Percentiles rank a stretch among this genome's conserved stretches.
phyloP scores from a whole-genome alignment of 345 rosid genomes.

The Luvunga scandens region DNA sequence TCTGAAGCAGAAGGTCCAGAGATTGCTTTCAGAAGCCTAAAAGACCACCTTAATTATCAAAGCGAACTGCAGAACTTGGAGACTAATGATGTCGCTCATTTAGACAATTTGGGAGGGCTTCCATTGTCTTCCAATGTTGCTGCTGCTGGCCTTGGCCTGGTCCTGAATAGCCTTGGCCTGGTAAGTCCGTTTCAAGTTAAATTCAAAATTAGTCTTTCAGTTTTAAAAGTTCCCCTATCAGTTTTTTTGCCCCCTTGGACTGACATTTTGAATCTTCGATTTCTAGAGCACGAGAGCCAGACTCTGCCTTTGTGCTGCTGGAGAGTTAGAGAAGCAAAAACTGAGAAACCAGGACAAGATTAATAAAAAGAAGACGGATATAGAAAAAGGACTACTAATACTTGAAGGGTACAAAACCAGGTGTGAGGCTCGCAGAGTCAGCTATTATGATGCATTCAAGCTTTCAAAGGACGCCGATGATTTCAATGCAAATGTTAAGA shows the following conservation, averaged over 20 bases:
- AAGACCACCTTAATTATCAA: conserved; percentile 44
- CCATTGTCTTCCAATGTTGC: conserved; percentile 33
- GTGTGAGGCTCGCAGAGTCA: conserved; percentile 30
- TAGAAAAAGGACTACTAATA: conserved; percentile 12
- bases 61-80: conserved; percentile 33
- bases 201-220: not conserved
- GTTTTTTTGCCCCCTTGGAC: not conserved
- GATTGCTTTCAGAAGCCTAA: conserved; percentile 41
- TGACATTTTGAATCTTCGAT: not conserved
- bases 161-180: conserved; percentile 61
- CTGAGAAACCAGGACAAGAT: conserved; percentile 25
- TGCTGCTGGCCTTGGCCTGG: conserved; percentile 3
- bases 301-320: conserved; percentile 58
- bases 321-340: conserved; percentile 54
- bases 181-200: conserved; percentile 34
- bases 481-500: conserved; percentile 62
- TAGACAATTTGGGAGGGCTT: conserved; percentile 34
- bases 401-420: conserved; percentile 34
- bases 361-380: conserved; percentile 20
- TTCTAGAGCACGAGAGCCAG: conserved; percentile 57
- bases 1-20: conserved; percentile 27
- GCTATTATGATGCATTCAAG: conserved; percentile 72
- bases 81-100: conserved; percentile 15
- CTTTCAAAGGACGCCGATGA: conserved; percentile 33
- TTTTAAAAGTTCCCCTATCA: too few species aligned